Evolutionary conservation across 2,329 filamentous ascomycete genomes (phyloP), one percentile per base, ranked within the genome.

Genomic region (Alternaria sp.): DNA sequence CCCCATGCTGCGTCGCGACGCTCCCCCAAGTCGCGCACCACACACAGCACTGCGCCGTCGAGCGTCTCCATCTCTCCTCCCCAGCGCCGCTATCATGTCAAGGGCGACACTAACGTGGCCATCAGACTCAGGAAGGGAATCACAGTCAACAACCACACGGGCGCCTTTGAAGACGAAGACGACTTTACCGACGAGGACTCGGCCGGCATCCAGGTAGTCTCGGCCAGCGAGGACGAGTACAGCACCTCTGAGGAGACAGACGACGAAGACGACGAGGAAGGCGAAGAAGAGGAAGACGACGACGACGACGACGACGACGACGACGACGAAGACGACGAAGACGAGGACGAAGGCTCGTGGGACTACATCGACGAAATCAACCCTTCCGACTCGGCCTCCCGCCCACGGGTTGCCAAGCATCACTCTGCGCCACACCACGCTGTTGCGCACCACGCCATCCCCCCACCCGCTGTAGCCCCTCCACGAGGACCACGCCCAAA

Each of bases 321-420:
- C 23, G 69, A 67, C 42, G 69, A 68, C 50, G 67, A 74, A 31
- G 70, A 74, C 51, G 72, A 73, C 45, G 71, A 71, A 58, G 67
- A 69, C 24, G 59, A 62, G 5, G 66, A 68, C 42, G 73, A 74
- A 54, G 74, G 73, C 26, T 56, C 56, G 39, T 59, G 56, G 56
- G 70, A 75, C 61, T 71, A 75, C 56, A 70, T 73, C 42, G 72
- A 80, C 77, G 79, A 80, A 53, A 79, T 83, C 65, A 77, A 79
- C 24, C 81, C 81, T 26, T 80, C 78, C n/a, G 81, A 83, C 68
- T 83, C 81, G 26, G 81, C 81, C 23, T 83, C 81, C 21, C 76
- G 79, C 44, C 77, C 80, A 3, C 67, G 62, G 28, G 56, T 36
- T 11, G 48, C 70, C 37, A 76, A 78, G 50, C 64, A 60, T 21